Percentiles rank a stretch among this genome's conserved stretches.
phyloP scores from a whole-genome alignment of 768 basidiomycete genomes.

The Rhodotorula kratochvilovae region DNA sequence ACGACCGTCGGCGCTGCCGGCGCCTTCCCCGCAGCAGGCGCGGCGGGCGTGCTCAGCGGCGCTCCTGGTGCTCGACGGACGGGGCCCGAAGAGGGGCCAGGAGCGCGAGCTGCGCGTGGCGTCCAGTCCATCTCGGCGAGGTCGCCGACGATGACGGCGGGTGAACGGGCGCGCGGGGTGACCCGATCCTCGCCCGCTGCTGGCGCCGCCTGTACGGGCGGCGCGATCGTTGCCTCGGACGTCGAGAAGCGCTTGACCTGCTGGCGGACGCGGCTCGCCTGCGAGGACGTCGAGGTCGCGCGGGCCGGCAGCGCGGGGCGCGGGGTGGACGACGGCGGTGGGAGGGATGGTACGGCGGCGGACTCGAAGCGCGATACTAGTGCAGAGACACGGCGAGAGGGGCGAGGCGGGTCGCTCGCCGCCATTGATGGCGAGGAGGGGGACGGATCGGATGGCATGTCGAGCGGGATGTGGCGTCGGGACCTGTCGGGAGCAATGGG shows the following conservation, averaged over 20 bases:
- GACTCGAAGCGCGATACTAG: slow-evolving; percentile 22
- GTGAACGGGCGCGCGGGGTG: too few relatives aligned
- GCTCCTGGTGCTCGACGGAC: neutral
- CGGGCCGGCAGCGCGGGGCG: too few relatives aligned
- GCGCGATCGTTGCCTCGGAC: neutral
- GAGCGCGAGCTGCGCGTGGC: neutral
- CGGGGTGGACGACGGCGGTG: neutral
- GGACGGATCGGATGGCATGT: too few relatives aligned
- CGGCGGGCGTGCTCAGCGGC: neutral
- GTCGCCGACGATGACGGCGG: neutral
- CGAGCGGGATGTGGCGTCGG: too few relatives aligned
- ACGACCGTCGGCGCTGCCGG: neutral
- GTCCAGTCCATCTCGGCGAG: slow-evolving; percentile 12
- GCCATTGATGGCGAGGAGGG: neutral
- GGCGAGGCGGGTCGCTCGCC: neutral
- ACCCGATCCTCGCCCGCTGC: too few relatives aligned
- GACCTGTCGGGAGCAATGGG: too few relatives aligned
- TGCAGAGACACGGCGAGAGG: slow-evolving; percentile 8
- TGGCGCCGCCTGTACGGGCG: too few relatives aligned
- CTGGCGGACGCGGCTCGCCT: neutral
- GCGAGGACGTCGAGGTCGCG: too few relatives aligned
- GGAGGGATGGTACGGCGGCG: neutral
- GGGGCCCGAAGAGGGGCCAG: too few relatives aligned
- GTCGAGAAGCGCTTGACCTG: neutral
- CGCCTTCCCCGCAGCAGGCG: neutral